Evolutionary conservation across 371 early-diverging fungal species (phyloP).

Genomic region (Mucor piriformis): DNA sequence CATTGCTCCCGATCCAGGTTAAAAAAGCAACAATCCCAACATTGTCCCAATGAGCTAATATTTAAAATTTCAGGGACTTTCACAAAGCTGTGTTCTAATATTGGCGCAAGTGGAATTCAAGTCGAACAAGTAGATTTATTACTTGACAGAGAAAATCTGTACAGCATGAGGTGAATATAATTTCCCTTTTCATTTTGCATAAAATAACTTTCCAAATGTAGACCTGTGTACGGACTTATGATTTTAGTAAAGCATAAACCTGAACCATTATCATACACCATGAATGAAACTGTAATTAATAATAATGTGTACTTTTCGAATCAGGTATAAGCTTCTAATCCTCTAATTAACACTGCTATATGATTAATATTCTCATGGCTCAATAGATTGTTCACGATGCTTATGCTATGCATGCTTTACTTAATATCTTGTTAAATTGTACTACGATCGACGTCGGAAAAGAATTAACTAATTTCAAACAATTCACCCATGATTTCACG

Average conservation of each 20-base stretch:
- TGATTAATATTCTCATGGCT: not conserved
- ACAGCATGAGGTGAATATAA: conserved; percentile 14
- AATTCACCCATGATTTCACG: conserved; percentile 33
- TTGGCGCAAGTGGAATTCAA: conserved; percentile 25
- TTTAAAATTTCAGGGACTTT: conserved; percentile 15
- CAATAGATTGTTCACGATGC: conserved; percentile 23
- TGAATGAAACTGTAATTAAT: conserved; percentile 1
- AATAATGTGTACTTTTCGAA: conserved; percentile 22
- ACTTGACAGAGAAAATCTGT: conserved; percentile 10
- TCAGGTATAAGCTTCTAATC: conserved; percentile 16
- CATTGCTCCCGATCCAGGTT: conserved; percentile 23
- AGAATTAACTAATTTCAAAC: conserved; percentile 36
- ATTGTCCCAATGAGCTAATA: not conserved
- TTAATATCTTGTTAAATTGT: conserved; percentile 68
- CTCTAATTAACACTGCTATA: not conserved
- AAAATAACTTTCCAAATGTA: conserved; percentile 9
- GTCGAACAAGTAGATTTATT: conserved; percentile 18
- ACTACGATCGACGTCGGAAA: conserved; percentile 32
- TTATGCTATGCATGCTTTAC: conserved; percentile 81
- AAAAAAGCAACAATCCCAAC: not conserved
- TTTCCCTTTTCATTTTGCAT: not conserved
- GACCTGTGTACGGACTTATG: conserved; percentile 28
- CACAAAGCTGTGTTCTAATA: conserved; percentile 22
- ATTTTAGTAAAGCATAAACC: conserved; percentile 13
- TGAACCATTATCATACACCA: not conserved